Evolutionary conservation across 140 eudicot species (phyloP), one percentile per base, ranked within the genome.

Genomic region (Bidens hawaiensis): DNA sequence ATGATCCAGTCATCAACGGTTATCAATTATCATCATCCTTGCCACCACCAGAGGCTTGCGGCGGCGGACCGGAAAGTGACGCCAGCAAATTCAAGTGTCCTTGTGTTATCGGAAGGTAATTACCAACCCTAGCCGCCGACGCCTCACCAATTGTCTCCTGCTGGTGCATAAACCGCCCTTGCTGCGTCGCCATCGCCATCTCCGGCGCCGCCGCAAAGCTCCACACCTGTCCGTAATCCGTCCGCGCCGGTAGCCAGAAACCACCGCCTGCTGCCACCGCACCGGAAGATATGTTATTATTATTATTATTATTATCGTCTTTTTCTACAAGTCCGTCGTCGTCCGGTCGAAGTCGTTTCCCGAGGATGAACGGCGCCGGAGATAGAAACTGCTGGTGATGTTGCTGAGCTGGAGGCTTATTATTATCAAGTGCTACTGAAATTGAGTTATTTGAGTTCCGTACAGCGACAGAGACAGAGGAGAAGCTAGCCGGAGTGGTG

Each of bases 111-210:
- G 97, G 96, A 17, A 90, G 61, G 74, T 83, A 90, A 60, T 90
- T 90, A 69, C 96, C 95, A 77, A 90, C 95, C 84, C 97, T 86
- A 47, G 93, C 97, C 22, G 95, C 95, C 31, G 97, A 83, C 16
- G 91, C 95, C 49, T 86, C 94, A 1, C 90, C 94, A 69, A 86
- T 77, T 3, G 86, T 75, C 14, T 78, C 80, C 73, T 76, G 85
- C 28, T 85, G 85, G 60, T 86, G 90, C 18, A 81, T 28, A 60
- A 47, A 79, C 81, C 94, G 76, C 36, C 74, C 81, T n/a, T 87
- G 86, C 70, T 73, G 88, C 11, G 78, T 77, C 79, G 86, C 41
- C 28, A 64, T 72, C 13, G 73, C 85, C 69, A 75, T 80, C 84
- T 86, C 84, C 13, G 81, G 82, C n/a, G 81, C 76, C 74, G 85